These are phyloP conservation scores for Phaeosphaeria sp. DNA, from an alignment of 2,329 filamentous ascomycete genomes.

Conservation along the genomic window DNA sequence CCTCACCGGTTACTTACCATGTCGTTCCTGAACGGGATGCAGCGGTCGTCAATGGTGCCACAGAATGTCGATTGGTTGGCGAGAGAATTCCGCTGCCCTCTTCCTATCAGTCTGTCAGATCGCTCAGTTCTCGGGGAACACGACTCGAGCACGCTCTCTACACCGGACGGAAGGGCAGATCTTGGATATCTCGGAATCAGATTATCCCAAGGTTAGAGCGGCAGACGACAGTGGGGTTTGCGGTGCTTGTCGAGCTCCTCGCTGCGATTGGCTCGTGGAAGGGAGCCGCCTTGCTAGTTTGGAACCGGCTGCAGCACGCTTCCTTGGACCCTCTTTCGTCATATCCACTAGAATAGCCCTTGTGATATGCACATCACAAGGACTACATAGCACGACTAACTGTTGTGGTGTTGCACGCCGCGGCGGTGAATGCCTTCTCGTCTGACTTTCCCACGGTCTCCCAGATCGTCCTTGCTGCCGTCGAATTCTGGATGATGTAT, in stretches of 20 bases:
- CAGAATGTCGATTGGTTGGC: neutral
- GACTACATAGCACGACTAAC: slow-evolving; percentile 12
- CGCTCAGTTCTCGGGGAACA: neutral
- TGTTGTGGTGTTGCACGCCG: slow-evolving; percentile 10
- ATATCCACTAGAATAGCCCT: too few relatives aligned
- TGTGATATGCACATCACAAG: slow-evolving; percentile 15
- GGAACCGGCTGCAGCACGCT: neutral
- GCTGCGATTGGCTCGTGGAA: slow-evolving; percentile 9
- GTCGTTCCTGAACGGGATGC: neutral
- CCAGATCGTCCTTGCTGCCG: neutral
- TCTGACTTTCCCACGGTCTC: slow-evolving; percentile 1
- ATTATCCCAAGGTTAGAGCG: neutral
- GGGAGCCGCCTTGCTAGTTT: slow-evolving; percentile 8
- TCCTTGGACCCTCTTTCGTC: slow-evolving; percentile 16
- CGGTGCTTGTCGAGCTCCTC: slow-evolving; percentile 1
- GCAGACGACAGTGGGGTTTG: slow-evolving; percentile 8
- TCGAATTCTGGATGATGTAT: neutral
- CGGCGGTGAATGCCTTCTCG: slow-evolving; percentile 1
- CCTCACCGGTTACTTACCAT: slow-evolving; percentile 16
- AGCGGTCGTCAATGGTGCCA: slow-evolving; percentile 3
- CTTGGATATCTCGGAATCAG: neutral
- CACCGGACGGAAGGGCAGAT: neutral
- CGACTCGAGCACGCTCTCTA: neutral
- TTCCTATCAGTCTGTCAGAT: neutral
- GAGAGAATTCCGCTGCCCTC: neutral